These are phyloP conservation scores for Macaranga tanarius DNA, from an alignment of 441 rosid genomes.

Conservation along the genomic window DNA sequence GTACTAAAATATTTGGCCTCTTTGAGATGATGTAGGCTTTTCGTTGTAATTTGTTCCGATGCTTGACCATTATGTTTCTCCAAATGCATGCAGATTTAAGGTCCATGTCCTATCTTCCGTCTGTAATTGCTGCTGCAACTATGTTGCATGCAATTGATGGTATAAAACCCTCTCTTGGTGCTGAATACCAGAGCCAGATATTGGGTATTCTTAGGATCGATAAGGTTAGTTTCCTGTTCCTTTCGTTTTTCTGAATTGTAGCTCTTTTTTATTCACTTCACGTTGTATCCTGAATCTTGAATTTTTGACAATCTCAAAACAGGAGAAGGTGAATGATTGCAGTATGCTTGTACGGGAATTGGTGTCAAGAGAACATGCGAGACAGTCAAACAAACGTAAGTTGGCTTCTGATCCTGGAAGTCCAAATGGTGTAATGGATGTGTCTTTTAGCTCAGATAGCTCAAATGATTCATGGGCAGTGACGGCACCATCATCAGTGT, in stretches of 20 bases:
- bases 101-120: constrained; percentile 50
- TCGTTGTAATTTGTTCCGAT: background rate
- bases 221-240: constrained; percentile 30
- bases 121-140: constrained; percentile 57
- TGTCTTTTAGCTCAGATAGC: constrained; percentile 58
- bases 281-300: background rate
- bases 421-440: constrained; percentile 66
- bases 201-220: constrained; percentile 44
- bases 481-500: constrained; percentile 37
- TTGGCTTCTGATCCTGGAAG: constrained; percentile 53
- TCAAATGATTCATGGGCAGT: constrained; percentile 54
- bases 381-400: constrained; percentile 50
- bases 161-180: constrained; percentile 39
- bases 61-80: background rate
- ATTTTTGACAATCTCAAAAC: constrained; percentile 10
- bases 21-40: background rate
- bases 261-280: background rate
- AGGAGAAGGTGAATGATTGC: constrained; percentile 56
- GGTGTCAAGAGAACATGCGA: constrained; percentile 23
- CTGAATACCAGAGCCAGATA: constrained; percentile 42
- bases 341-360: constrained; percentile 40
- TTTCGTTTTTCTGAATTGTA: background rate
- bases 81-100: constrained; percentile 44
- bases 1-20: constrained; percentile 19
- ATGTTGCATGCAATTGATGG: constrained; percentile 48